Evolutionary conservation across 2,329 filamentous ascomycete genomes (phyloP).

Genomic region (Allantophomopsis lycopodina): DNA sequence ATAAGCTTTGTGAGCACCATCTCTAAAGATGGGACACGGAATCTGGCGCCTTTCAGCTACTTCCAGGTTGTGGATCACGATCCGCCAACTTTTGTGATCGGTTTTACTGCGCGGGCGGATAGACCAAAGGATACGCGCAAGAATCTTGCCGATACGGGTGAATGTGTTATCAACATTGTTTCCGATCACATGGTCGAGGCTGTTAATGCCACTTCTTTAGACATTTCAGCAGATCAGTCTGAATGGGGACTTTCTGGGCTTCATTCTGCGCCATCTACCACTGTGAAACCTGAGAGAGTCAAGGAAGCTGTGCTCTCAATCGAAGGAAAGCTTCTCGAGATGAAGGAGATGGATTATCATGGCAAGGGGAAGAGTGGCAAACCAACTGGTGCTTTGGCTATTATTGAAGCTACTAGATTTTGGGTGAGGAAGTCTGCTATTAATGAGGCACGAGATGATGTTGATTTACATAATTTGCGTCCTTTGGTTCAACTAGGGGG

Average conservation of each 20-base stretch:
- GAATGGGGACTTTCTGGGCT: constrained; percentile 75
- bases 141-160: constrained; percentile 54
- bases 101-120: constrained; percentile 28
- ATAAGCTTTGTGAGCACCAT: constrained; percentile 51
- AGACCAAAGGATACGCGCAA: constrained; percentile 64
- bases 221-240: constrained; percentile 61
- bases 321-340: constrained; percentile 66
- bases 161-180: constrained; percentile 83
- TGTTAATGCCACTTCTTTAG: constrained; percentile 67
- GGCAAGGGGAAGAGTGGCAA: constrained; percentile 55
- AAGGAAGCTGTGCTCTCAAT: constrained; percentile 72
- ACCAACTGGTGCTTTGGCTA: constrained; percentile 59
- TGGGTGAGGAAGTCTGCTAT: constrained; percentile 85
- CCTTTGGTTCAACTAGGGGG: too few relatives aligned
- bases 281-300: constrained; percentile 60
- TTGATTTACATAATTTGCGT: too few relatives aligned
- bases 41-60: constrained; percentile 81
- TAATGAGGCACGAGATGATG: too few relatives aligned
- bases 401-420: constrained; percentile 75
- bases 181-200: constrained; percentile 76
- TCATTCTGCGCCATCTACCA: constrained; percentile 49
- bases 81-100: constrained; percentile 66
- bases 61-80: constrained; percentile 76
- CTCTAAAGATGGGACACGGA: constrained; percentile 50
- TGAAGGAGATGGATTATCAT: constrained; percentile 54